A percentile compares a stretch with the other conserved stretches of the same genome.
These are phyloP conservation scores for Euphorbia schlechtendalii DNA, from an alignment of 441 rosid species.

Conservation along the genomic window DNA sequence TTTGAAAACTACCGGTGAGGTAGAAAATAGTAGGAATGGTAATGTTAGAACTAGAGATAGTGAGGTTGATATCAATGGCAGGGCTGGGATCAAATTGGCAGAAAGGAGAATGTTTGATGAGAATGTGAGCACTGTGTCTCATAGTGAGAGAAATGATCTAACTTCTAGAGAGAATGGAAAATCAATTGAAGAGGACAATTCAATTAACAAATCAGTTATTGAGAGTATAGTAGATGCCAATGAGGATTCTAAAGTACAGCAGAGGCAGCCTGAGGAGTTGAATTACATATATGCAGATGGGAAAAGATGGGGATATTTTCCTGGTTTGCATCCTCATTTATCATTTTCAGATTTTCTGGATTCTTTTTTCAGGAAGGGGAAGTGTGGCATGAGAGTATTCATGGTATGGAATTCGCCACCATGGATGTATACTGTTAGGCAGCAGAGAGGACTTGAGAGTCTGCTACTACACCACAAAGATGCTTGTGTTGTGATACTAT, in stretches of 20 bases:
- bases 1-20: constrained; percentile 21
- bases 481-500: constrained; percentile 79
- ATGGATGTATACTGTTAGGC: constrained; percentile 88
- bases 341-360: constrained; percentile 66
- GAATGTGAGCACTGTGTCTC: constrained; percentile 21
- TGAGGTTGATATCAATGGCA: background rate
- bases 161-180: constrained; percentile 17
- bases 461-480: constrained; percentile 60
- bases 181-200: constrained; percentile 2
- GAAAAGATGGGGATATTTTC: constrained; percentile 86
- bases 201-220: constrained; percentile 6
- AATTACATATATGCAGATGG: constrained; percentile 83
- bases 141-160: constrained; percentile 10
- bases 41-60: constrained; percentile 14
- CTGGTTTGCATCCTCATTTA: constrained; percentile 59
- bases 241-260: constrained; percentile 15
- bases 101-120: constrained; percentile 57
- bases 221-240: background rate
- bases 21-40: constrained; percentile 18
- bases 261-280: constrained; percentile 31
- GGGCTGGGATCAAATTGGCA: constrained; percentile 35
- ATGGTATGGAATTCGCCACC: constrained; percentile 96
- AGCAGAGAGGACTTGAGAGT: constrained; percentile 94
- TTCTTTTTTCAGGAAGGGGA: constrained; percentile 51
- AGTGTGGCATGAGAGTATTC: constrained; percentile 59